Conservation (phyloP, 2,329 filamentous ascomycete genomes). For the Grosmannia huntii region DNA sequence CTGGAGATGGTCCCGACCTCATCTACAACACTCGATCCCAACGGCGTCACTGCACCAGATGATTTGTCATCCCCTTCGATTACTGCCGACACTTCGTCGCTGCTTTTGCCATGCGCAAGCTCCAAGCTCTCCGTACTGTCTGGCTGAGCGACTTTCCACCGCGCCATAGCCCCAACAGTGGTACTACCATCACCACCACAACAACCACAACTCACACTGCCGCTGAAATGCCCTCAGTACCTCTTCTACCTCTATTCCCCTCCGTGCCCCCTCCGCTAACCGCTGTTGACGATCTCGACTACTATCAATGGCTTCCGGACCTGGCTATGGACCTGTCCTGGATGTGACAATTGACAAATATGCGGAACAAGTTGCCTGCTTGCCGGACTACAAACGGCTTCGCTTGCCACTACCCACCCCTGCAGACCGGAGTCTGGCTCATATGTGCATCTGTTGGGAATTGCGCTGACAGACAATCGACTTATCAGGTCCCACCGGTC, state of each 20-base stretch:
- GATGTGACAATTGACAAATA: background rate
- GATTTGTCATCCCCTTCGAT: background rate
- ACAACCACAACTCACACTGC: background rate
- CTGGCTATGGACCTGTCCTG: background rate
- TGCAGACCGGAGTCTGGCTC: background rate
- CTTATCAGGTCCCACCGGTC: background rate
- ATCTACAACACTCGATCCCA: background rate
- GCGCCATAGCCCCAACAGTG: background rate
- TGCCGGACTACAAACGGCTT: background rate
- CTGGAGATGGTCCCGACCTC: background rate
- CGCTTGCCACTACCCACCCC: background rate
- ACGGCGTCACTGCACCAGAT: background rate
- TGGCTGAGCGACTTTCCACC: background rate
- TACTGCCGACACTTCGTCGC: background rate
- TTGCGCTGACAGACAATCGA: background rate
- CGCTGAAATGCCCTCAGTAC: background rate
- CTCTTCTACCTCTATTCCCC: background rate
- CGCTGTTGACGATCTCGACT: background rate
- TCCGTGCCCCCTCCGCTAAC: no score
- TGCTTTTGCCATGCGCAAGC: background rate
- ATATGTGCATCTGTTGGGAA: background rate
- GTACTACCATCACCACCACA: background rate
- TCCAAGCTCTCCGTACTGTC: background rate
- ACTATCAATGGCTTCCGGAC: background rate
- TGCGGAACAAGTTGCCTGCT: background rate